Evolutionary conservation across 83 land plant species (phyloP).

Genomic region (Picea mariana): DNA sequence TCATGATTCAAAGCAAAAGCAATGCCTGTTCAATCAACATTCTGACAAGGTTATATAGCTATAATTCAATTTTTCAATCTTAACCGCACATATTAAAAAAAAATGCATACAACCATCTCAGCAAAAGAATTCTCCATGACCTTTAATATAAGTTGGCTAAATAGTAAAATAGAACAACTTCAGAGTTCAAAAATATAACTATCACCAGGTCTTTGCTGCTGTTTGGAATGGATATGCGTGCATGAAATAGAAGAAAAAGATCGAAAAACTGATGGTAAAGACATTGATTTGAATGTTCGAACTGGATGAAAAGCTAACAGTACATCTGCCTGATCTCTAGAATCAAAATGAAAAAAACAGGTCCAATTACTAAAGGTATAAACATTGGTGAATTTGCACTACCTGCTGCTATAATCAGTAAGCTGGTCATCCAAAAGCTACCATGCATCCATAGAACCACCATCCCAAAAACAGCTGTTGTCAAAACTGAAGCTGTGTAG

Average conservation of each 20-base stretch:
- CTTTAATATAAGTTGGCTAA: background rate
- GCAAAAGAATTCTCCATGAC: background rate
- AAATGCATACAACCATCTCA: background rate
- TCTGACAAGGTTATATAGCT: background rate
- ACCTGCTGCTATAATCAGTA: constrained; percentile 76
- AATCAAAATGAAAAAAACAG: background rate
- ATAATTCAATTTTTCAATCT: background rate
- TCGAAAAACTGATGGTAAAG: background rate
- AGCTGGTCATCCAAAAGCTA: constrained; percentile 88
- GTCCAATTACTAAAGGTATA: background rate
- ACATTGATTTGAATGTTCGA: background rate
- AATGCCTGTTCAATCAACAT: constrained; percentile 49
- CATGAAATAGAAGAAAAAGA: background rate
- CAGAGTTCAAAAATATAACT: background rate
- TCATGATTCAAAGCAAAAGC: constrained; percentile 56
- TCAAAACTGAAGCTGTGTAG: constrained; percentile 50
- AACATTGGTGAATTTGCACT: constrained; percentile 4
- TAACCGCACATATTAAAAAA: background rate
- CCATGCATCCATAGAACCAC: constrained; percentile 83
- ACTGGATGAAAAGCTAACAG: background rate
- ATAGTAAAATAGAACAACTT: background rate
- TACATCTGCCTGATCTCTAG: background rate
- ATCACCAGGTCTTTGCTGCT: background rate
- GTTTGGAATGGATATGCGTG: background rate
- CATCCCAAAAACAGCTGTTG: constrained; percentile 39